These are phyloP conservation scores for Hanseniaspora mollemarum DNA, from an alignment of 805 yeast species.

Conservation along the genomic window DNA sequence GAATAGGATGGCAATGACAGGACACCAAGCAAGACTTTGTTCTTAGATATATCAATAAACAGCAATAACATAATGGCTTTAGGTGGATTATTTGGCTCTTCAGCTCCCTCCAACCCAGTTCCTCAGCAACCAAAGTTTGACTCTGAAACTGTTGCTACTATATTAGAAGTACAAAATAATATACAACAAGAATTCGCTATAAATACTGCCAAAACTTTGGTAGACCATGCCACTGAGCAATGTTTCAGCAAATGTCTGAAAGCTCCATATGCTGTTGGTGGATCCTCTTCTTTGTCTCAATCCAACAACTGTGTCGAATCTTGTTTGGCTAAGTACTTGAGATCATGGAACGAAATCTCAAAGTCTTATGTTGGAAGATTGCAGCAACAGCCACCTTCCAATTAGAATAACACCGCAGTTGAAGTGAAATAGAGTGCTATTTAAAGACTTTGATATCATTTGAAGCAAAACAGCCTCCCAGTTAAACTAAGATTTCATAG, in stretches of 20 bases:
- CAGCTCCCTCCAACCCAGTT: conserved; percentile 20
- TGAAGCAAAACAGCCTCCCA: too few relatives aligned
- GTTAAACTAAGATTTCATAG: too few relatives aligned
- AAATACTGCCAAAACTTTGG: conserved; percentile 83
- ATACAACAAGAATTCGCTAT: conserved; percentile 75
- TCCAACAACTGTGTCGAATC: conserved; percentile 46
- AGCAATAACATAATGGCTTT: conserved; percentile 21
- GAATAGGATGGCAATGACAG: too few relatives aligned
- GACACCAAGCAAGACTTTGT: too few relatives aligned
- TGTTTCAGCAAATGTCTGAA: conserved; percentile 72
- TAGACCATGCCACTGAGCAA: conserved; percentile 71
- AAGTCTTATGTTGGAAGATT: conserved; percentile 65
- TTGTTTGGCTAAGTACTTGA: conserved; percentile 79
- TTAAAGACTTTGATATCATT: too few relatives aligned
- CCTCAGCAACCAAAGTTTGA: conserved; percentile 17
- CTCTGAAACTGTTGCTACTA: conserved; percentile 22
- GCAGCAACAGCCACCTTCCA: conserved; percentile 38
- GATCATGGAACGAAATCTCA: conserved; percentile 79
- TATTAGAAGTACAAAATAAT: conserved; percentile 50
- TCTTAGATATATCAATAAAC: neutral
- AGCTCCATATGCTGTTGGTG: conserved; percentile 47
- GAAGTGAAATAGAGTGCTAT: neutral
- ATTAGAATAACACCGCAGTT: too few relatives aligned
- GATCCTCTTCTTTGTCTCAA: conserved; percentile 33
- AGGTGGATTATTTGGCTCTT: conserved; percentile 28